Conservation (phyloP, 208 protist species). For the Acanthamoeba sp. region DNA sequence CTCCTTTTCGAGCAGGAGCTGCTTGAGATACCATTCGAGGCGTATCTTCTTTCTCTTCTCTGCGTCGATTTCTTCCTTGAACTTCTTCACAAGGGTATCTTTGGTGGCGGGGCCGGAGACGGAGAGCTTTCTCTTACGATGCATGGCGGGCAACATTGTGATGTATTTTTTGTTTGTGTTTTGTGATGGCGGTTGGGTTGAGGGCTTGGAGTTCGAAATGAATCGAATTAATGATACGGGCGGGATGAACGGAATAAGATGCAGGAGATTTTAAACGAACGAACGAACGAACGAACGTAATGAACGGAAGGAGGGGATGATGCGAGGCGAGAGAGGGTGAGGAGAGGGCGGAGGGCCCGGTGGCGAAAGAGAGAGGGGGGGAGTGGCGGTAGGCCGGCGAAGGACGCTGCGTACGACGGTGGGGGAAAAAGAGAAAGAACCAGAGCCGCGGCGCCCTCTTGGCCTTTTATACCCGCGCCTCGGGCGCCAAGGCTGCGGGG, state of each 20-base stretch:
- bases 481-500: too few relatives aligned
- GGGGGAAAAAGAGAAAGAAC: conserved; percentile 7
- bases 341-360: neutral
- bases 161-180: neutral
- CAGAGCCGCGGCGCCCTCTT: neutral
- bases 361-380: neutral
- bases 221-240: conserved; percentile 19
- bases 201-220: neutral
- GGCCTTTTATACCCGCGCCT: neutral
- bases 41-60: conserved; percentile 51
- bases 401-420: conserved; percentile 30
- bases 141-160: neutral
- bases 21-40: conserved; percentile 51
- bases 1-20: conserved; percentile 35
- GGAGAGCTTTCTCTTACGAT: conserved; percentile 42
- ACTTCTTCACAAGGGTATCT: conserved; percentile 2
- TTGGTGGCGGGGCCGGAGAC: conserved; percentile 21
- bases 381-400: neutral
- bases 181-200: neutral
- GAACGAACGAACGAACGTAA: conserved; percentile 30
- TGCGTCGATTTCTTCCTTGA: conserved; percentile 51
- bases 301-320: conserved; percentile 22
- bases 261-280: neutral
- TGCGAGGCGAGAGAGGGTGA: neutral
- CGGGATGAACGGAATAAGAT: conserved; percentile 9